Evolutionary conservation across 179 eudicot species (phyloP).

Genomic region (Camellia oleifera): DNA sequence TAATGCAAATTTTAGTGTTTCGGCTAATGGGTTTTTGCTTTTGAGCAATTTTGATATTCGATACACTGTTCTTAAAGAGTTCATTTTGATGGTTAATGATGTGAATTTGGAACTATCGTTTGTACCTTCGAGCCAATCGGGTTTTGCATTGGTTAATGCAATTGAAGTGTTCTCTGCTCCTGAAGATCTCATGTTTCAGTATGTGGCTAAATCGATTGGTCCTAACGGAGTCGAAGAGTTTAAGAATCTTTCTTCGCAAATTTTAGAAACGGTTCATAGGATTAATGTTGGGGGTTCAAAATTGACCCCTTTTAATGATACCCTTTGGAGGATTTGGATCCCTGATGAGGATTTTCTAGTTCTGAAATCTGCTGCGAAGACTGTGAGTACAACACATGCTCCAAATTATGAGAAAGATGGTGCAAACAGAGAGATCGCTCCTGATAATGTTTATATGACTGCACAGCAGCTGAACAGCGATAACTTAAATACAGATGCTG

Average conservation of each 20-base stretch:
- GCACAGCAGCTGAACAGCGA: slow-evolving; percentile 66
- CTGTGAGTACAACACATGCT: slow-evolving; percentile 27
- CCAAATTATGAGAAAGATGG: slow-evolving; percentile 45
- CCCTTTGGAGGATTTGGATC: slow-evolving; percentile 82
- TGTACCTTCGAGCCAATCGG: slow-evolving; percentile 31
- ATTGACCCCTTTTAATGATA: slow-evolving; percentile 73
- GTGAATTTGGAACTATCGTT: slow-evolving; percentile 44
- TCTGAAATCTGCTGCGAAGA: slow-evolving; percentile 59
- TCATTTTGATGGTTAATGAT: slow-evolving; percentile 40
- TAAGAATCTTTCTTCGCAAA: slow-evolving; percentile 43
- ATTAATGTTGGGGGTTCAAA: slow-evolving; percentile 71
- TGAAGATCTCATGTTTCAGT: slow-evolving; percentile 45
- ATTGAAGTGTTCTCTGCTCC: slow-evolving; percentile 83
- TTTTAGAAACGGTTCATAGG: slow-evolving; percentile 64
- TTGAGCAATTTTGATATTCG: slow-evolving; percentile 40
- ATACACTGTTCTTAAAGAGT: slow-evolving; percentile 45
- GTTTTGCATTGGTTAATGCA: slow-evolving; percentile 63
- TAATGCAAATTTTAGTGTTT: slow-evolving; percentile 52
- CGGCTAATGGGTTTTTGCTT: slow-evolving; percentile 48
- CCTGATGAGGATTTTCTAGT: slow-evolving; percentile 62
- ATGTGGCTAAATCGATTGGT: slow-evolving; percentile 36
- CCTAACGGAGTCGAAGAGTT: slow-evolving; percentile 41
- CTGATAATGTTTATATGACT: slow-evolving; percentile 55
- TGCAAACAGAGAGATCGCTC: slow-evolving; percentile 32
- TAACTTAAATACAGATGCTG: slow-evolving; percentile 23